Percentiles rank a stretch among this genome's conserved stretches.
phyloP scores from a whole-genome alignment of 345 rosid genomes.

The Cardiospermum halicacabum region DNA sequence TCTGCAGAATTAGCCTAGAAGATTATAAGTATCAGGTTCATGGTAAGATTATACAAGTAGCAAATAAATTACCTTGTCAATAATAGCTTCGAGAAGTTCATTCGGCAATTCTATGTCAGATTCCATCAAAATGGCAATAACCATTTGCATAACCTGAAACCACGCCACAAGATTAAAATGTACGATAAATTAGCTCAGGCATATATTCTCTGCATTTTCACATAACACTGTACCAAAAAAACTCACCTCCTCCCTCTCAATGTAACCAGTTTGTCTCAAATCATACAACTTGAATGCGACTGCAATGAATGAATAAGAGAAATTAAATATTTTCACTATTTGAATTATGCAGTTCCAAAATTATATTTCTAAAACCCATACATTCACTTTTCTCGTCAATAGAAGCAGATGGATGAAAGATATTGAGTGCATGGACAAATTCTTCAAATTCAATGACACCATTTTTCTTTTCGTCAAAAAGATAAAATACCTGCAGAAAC shows the following conservation, averaged over 20 bases:
- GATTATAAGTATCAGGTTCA: not conserved
- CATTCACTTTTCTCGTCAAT: constrained; percentile 75
- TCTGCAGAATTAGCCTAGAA: constrained; percentile 31
- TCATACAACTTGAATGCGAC: constrained; percentile 86
- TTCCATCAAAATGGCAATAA: constrained; percentile 62
- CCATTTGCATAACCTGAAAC: constrained; percentile 82
- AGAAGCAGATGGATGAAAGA: constrained; percentile 78
- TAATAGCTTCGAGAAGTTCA: constrained; percentile 59
- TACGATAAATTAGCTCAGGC: not conserved
- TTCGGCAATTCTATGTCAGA: constrained; percentile 50
- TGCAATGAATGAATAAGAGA: constrained; percentile 29
- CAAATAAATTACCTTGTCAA: constrained; percentile 46
- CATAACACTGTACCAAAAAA: not conserved
- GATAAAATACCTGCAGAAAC: constrained; percentile 55
- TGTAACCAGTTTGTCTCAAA: constrained; percentile 78
- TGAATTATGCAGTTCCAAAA: not conserved
- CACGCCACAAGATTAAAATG: not conserved
- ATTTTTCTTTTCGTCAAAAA: constrained; percentile 81
- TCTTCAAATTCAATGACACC: constrained; percentile 91
- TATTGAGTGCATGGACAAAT: constrained; percentile 63
- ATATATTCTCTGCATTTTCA: not conserved
- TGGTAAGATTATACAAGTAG: not conserved
- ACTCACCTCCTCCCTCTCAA: constrained; percentile 81
- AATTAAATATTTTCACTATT: constrained; percentile 1
- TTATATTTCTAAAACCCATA: constrained; percentile 29